A percentile compares a stretch with the other conserved stretches of the same genome.
Evolutionary conservation across 139 green algal species (phyloP).

Genomic region (Tetraselmis chui): DNA sequence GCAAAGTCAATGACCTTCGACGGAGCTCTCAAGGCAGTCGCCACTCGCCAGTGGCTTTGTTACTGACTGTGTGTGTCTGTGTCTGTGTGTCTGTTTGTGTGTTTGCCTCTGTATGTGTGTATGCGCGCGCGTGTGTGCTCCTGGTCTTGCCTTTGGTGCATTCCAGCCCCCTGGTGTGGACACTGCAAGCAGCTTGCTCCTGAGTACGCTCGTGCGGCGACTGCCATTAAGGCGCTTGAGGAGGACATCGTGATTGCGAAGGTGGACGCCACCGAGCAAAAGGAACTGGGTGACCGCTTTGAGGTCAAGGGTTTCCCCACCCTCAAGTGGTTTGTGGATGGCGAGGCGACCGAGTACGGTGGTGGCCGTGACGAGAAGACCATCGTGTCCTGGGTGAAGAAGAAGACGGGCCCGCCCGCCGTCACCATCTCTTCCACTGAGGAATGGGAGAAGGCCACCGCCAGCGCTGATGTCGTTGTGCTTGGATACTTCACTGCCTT

Average conservation of each 20-base stretch:
- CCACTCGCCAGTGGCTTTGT: too few species aligned
- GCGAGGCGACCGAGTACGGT: constrained; percentile 61
- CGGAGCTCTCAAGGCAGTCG: too few species aligned
- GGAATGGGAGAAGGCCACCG: constrained; percentile 31
- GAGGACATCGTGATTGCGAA: constrained; percentile 59
- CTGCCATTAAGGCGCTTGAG: constrained; percentile 45
- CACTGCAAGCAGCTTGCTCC: constrained; percentile 75
- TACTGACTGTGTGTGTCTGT: too few species aligned
- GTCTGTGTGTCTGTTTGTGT: too few species aligned
- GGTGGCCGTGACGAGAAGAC: constrained; percentile 57
- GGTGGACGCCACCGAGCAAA: constrained; percentile 71
- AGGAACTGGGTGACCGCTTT: constrained; percentile 39
- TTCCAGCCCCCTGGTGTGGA: constrained; percentile 61
- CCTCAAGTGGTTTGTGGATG: constrained; percentile 82
- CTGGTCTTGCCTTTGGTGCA: too few species aligned
- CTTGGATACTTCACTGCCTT: constrained; percentile 68
- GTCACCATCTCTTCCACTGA: constrained; percentile 34
- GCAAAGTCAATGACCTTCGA: too few species aligned
- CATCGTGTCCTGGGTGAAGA: constrained; percentile 79
- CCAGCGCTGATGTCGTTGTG: constrained; percentile 41
- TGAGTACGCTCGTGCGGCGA: constrained; percentile 65
- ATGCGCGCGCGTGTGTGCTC: too few species aligned
- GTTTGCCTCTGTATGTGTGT: too few species aligned
- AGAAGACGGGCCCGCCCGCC: constrained; percentile 79
- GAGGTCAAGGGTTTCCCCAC: constrained; percentile 72